Conservation (phyloP, 345 rosid species). For the Raphanus raphanistrum region DNA sequence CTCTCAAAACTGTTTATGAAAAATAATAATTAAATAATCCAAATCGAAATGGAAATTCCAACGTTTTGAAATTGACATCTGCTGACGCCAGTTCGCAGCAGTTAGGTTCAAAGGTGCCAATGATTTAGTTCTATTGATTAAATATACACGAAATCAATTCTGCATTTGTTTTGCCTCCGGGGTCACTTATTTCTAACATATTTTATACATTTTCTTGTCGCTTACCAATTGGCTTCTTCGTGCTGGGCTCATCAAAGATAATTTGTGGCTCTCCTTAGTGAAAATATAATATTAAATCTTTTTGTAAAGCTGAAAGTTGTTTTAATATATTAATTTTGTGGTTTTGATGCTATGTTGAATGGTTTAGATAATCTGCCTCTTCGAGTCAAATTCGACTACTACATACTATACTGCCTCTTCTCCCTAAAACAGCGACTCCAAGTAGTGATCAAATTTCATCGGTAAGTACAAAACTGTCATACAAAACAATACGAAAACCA, state of each 20-base stretch:
- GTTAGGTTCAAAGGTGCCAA: constrained; percentile 46
- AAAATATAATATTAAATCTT: background rate
- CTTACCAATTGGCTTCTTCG: constrained; percentile 28
- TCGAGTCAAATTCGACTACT: constrained; percentile 31
- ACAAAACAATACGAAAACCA: background rate
- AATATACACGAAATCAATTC: constrained; percentile 27
- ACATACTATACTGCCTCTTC: constrained; percentile 23
- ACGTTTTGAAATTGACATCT: constrained; percentile 45
- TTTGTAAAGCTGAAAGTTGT: background rate
- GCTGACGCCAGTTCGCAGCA: constrained; percentile 45
- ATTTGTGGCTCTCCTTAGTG: constrained; percentile 34
- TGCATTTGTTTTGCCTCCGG: constrained; percentile 21
- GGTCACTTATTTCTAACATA: constrained; percentile 15
- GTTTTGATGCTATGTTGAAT: constrained; percentile 11
- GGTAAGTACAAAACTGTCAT: background rate
- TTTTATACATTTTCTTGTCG: constrained; percentile 29
- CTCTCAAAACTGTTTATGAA: constrained; percentile 6
- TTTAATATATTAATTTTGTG: constrained; percentile 16
- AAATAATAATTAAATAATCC: background rate
- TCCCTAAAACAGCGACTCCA: constrained; percentile 1
- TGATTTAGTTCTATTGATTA: constrained; percentile 27
- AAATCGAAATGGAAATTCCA: constrained; percentile 38
- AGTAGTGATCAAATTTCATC: background rate
- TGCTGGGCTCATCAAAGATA: constrained; percentile 16
- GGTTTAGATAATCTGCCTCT: constrained; percentile 35